Percentiles rank a stretch among this genome's conserved stretches.
These are phyloP conservation scores for Citrus inodora DNA, from an alignment of 345 rosid species.

Conservation along the genomic window DNA sequence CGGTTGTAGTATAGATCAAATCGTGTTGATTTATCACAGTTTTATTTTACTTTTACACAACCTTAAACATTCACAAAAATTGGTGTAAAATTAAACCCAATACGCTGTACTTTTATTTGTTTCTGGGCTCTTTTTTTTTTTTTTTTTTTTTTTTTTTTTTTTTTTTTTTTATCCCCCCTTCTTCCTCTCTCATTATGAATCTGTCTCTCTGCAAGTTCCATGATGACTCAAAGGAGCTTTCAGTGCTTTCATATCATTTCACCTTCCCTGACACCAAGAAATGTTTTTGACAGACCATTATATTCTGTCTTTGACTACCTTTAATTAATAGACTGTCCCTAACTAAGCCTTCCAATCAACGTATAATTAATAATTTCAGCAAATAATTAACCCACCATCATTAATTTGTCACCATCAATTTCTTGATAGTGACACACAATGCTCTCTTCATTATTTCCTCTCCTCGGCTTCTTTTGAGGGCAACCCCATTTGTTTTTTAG, in stretches of 20 bases:
- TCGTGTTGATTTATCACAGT: not conserved
- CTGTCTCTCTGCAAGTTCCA: slow-evolving; percentile 19
- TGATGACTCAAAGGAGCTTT: slow-evolving; percentile 64
- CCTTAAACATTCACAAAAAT: slow-evolving; percentile 14
- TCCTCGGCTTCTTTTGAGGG: slow-evolving; percentile 34
- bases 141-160: too few relatives aligned
- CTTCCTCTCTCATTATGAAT: not conserved
- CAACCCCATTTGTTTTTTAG: slow-evolving; percentile 23
- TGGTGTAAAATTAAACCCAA: slow-evolving; percentile 17
- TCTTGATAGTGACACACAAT: slow-evolving; percentile 36
- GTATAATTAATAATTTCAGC: slow-evolving; percentile 16
- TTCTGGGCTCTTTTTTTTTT: not conserved
- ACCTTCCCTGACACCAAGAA: slow-evolving; percentile 63
- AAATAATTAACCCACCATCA: slow-evolving; percentile 10
- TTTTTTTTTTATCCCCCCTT: not conserved
- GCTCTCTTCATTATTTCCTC: slow-evolving; percentile 25
- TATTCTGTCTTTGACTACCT: slow-evolving; percentile 54
- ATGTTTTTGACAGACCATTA: slow-evolving; percentile 57
- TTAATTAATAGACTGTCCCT: slow-evolving; percentile 12
- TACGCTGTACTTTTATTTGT: slow-evolving; percentile 20
- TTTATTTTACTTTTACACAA: not conserved
- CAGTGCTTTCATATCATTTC: slow-evolving; percentile 74
- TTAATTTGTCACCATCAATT: slow-evolving; percentile 26
- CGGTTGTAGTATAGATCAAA: not conserved
- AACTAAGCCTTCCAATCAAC: slow-evolving; percentile 15